Percentiles rank a stretch among this genome's conserved stretches.
Evolutionary conservation across 2,329 filamentous ascomycete species (phyloP).

Genomic region (Endoconidiophora polonica): DNA sequence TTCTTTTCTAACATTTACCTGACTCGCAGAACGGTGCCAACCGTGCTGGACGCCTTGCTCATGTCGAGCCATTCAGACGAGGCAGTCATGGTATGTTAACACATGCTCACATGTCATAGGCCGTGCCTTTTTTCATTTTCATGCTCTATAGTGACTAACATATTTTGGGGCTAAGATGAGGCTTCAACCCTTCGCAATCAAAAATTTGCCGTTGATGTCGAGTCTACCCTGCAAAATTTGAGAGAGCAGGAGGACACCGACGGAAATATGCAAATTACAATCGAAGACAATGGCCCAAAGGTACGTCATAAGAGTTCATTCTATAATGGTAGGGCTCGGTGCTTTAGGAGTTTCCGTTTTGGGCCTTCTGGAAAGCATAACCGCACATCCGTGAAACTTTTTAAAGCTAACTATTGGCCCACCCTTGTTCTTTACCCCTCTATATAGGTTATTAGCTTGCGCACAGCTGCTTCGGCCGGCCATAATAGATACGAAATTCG

Average conservation of each 20-base stretch:
- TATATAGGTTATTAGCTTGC: slow-evolving; percentile 56
- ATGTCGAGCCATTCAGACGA: slow-evolving; percentile 38
- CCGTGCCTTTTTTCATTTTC: neutral
- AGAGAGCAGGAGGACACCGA: slow-evolving; percentile 83
- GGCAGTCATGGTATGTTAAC: slow-evolving; percentile 38
- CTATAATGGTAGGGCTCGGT: neutral
- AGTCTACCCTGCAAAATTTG: slow-evolving; percentile 63
- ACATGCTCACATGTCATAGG: neutral
- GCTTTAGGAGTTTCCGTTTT: slow-evolving; percentile 8
- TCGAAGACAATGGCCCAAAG: slow-evolving; percentile 89
- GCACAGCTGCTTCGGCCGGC: slow-evolving; percentile 72
- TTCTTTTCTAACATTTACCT: neutral
- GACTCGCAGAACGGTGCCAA: slow-evolving; percentile 31
- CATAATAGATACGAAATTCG: slow-evolving; percentile 79
- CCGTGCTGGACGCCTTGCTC: slow-evolving; percentile 34
- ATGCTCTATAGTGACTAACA: neutral
- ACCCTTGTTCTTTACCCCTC: slow-evolving; percentile 3
- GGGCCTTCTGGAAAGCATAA: neutral
- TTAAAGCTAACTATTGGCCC: slow-evolving; percentile 12
- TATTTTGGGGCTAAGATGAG: slow-evolving; percentile 6
- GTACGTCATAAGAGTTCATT: slow-evolving; percentile 24
- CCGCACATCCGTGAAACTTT: neutral
- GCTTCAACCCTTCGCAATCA: slow-evolving; percentile 7
- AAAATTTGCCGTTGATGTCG: slow-evolving; percentile 67
- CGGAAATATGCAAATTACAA: slow-evolving; percentile 89